phyloP scores from a whole-genome alignment of 768 basidiomycete genomes.

The Leccinellum luteum region DNA sequence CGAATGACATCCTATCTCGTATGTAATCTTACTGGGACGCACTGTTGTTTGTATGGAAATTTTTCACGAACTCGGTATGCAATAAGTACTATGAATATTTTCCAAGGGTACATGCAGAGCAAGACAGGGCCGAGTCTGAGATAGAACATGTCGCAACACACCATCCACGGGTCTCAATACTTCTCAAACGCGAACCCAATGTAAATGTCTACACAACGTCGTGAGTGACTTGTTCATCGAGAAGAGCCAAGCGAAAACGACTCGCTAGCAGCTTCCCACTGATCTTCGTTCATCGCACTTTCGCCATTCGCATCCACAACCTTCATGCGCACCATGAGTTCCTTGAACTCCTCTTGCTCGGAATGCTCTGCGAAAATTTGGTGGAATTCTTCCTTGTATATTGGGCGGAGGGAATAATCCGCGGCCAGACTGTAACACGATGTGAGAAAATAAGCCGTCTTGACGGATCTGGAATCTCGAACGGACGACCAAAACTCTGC shows the following conservation, averaged over 20 bases:
- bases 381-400: slow-evolving; percentile 90
- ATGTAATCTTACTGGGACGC: slow-evolving; percentile 30
- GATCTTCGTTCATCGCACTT: slow-evolving; percentile 90
- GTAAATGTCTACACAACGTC: slow-evolving; percentile 70
- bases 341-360: slow-evolving; percentile 74
- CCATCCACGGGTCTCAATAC: slow-evolving; percentile 27
- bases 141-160: neutral
- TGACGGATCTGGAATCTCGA: neutral
- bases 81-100: neutral
- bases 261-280: slow-evolving; percentile 99
- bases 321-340: slow-evolving; percentile 86
- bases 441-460: slow-evolving; percentile 11
- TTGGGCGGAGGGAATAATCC: slow-evolving; percentile 69
- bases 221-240: slow-evolving; percentile 2
- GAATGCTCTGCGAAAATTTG: slow-evolving; percentile 82
- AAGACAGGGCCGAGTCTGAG: slow-evolving; percentile 3
- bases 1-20: slow-evolving; percentile 24
- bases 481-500: neutral
- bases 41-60: slow-evolving; percentile 11
- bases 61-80: neutral
- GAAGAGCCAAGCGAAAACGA: slow-evolving; percentile 12
- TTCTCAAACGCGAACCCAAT: slow-evolving; percentile 92
- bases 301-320: slow-evolving; percentile 85
- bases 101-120: slow-evolving; percentile 1
- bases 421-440: slow-evolving; percentile 64